These are phyloP conservation scores for Apophysomyces sp. DNA, from an alignment of 371 early-diverging fungal genomes.

Conservation along the genomic window DNA sequence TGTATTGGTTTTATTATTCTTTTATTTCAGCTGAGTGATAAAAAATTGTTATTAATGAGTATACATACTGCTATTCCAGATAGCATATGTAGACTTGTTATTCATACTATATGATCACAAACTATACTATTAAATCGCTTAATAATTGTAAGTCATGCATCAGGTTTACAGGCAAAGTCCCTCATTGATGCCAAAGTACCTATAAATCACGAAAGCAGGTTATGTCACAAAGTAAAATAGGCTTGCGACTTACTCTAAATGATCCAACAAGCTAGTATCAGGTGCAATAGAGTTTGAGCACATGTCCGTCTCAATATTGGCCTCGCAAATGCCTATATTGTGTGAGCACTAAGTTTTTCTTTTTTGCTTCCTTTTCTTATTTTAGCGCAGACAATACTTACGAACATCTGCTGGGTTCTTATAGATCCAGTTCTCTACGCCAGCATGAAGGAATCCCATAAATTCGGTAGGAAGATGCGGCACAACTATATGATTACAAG, in stretches of 20 bases:
- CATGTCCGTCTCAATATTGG: conserved; percentile 4
- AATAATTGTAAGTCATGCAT: too few relatives aligned
- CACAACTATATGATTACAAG: conserved; percentile 3
- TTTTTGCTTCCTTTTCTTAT: background rate
- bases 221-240: conserved; percentile 28
- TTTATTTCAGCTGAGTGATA: too few relatives aligned
- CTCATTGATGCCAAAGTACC: background rate
- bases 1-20: too few relatives aligned
- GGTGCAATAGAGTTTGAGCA: conserved; percentile 22
- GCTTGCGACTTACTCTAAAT: conserved; percentile 4
- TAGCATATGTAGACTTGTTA: too few relatives aligned
- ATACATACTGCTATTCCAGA: too few relatives aligned
- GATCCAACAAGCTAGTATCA: conserved; percentile 11
- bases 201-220: background rate
- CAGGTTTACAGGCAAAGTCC: background rate
- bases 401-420: background rate
- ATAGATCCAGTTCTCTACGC: conserved; percentile 21
- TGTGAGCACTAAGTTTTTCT: background rate
- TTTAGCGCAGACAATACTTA: background rate
- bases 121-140: too few relatives aligned
- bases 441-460: conserved; percentile 22
- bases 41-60: too few relatives aligned
- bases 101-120: too few relatives aligned
- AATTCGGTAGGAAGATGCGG: conserved; percentile 17
- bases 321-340: conserved; percentile 12